A percentile compares a stretch with the other conserved stretches of the same genome.
These are phyloP conservation scores for Monilinia laxa DNA, from an alignment of 2,329 filamentous ascomycete genomes.

Conservation along the genomic window DNA sequence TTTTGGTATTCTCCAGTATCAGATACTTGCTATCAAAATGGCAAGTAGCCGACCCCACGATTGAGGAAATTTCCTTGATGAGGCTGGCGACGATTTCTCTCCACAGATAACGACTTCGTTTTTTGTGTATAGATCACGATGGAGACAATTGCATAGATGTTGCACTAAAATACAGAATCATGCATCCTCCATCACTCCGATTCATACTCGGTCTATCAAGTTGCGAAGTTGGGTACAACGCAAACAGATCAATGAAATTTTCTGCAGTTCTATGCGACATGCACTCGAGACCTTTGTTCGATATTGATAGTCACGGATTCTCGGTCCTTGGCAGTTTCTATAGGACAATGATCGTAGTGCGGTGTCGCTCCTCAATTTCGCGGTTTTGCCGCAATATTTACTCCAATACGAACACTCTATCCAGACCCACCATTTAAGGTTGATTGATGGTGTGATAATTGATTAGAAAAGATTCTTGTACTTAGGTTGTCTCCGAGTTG, in stretches of 20 bases:
- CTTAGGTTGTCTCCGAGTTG: neutral
- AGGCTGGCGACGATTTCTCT: neutral
- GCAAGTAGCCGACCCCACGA: neutral
- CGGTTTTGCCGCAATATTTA: neutral
- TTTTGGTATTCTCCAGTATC: neutral
- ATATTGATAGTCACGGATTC: neutral
- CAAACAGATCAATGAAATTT: neutral
- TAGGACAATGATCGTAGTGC: neutral
- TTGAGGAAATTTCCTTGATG: neutral
- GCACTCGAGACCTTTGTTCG: neutral
- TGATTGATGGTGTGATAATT: neutral
- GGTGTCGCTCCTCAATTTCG: conserved; percentile 2
- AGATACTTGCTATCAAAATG: neutral
- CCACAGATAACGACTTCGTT: neutral
- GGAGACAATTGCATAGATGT: neutral
- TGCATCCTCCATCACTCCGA: neutral
- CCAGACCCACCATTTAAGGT: neutral
- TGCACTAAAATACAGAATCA: neutral
- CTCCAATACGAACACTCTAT: neutral
- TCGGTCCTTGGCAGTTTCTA: neutral
- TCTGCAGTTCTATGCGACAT: neutral
- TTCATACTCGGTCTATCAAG: neutral
- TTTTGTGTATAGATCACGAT: neutral
- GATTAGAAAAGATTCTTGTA: neutral
- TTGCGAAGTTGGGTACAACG: neutral